phyloP scores from a whole-genome alignment of 2,329 filamentous ascomycete genomes.

The Fusarium sp. region DNA sequence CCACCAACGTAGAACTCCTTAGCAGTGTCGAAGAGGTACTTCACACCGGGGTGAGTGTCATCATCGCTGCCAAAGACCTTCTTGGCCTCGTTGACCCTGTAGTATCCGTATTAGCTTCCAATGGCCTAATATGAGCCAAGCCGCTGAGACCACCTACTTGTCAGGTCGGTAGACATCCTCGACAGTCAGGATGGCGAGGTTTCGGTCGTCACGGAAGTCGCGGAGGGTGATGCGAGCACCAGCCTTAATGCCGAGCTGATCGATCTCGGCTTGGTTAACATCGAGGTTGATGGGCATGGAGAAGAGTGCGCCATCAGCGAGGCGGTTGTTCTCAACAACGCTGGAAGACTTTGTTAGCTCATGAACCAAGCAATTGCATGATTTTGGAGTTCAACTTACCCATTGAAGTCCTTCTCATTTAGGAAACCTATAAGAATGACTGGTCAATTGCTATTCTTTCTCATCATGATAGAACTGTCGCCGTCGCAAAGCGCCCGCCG shows the following conservation, averaged over 20 bases:
- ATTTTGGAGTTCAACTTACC: slow-evolving; percentile 63
- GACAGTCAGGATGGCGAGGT: slow-evolving; percentile 93
- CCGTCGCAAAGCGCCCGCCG: slow-evolving; percentile 14
- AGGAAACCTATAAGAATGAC: slow-evolving; percentile 78
- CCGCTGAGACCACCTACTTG: slow-evolving; percentile 72
- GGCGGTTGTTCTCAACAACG: slow-evolving; percentile 88
- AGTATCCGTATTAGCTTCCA: slow-evolving; percentile 32
- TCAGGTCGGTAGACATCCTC: slow-evolving; percentile 96
- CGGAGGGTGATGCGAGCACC: slow-evolving; percentile 88
- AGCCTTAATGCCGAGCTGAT: slow-evolving; percentile 79
- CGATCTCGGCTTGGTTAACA: slow-evolving; percentile 78
- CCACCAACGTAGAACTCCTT: slow-evolving; percentile 94
- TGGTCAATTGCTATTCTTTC: slow-evolving; percentile 22
- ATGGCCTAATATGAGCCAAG: not conserved
- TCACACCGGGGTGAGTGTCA: slow-evolving; percentile 90
- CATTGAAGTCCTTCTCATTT: slow-evolving; percentile 96
- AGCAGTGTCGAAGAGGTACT: slow-evolving; percentile 84
- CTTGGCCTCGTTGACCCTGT: slow-evolving; percentile 86
- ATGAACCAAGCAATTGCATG: not conserved
- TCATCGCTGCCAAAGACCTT: slow-evolving; percentile 94
- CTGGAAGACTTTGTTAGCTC: slow-evolving; percentile 59
- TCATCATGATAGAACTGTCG: slow-evolving; percentile 2
- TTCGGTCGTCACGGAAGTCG: slow-evolving; percentile 95
- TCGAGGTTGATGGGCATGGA: slow-evolving; percentile 98
- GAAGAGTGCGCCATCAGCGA: slow-evolving; percentile 90